These are phyloP conservation scores for Aspergillus nidulans DNA, from an alignment of 495 filamentous ascomycete genomes.

Conservation along the genomic window DNA sequence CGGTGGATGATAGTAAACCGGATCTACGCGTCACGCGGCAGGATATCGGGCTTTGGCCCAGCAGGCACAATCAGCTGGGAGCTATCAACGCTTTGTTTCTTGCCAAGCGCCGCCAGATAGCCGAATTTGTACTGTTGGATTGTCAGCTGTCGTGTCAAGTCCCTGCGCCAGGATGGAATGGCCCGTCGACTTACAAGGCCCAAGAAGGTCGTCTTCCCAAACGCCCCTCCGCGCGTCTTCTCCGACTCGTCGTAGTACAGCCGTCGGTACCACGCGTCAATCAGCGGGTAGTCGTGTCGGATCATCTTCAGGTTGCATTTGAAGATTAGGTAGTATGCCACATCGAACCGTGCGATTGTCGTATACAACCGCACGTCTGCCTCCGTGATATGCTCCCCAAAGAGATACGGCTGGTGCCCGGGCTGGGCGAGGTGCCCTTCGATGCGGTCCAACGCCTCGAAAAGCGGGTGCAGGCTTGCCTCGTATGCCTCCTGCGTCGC, in stretches of 20 bases:
- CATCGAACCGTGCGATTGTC: slow-evolving; percentile 64
- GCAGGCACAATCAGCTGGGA: slow-evolving; percentile 16
- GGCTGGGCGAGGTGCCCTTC: slow-evolving; percentile 52
- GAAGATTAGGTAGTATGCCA: slow-evolving; percentile 66
- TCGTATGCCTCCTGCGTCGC: slow-evolving; percentile 62
- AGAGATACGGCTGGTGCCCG: slow-evolving; percentile 54
- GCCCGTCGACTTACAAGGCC: slow-evolving; percentile 40
- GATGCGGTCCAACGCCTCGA: slow-evolving; percentile 58
- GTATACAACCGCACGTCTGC: slow-evolving; percentile 63
- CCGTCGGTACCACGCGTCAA: slow-evolving; percentile 64
- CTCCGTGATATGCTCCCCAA: slow-evolving; percentile 62
- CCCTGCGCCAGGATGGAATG: neutral
- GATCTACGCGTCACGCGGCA: slow-evolving; percentile 12
- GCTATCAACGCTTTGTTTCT: slow-evolving; percentile 2
- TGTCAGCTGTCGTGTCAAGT: neutral
- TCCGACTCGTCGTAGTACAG: slow-evolving; percentile 66
- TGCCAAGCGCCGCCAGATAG: slow-evolving; percentile 15
- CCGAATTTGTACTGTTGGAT: slow-evolving; percentile 16
- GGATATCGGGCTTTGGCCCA: slow-evolving; percentile 40
- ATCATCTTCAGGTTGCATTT: slow-evolving; percentile 69
- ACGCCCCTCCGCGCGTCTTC: slow-evolving; percentile 47
- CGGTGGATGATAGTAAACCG: neutral
- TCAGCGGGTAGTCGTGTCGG: slow-evolving; percentile 61
- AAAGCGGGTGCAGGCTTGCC: slow-evolving; percentile 53
- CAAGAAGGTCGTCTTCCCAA: slow-evolving; percentile 67